Base-by-base conservation (phyloP, 305 asterid genomes). In the Withania somnifera region DNA sequence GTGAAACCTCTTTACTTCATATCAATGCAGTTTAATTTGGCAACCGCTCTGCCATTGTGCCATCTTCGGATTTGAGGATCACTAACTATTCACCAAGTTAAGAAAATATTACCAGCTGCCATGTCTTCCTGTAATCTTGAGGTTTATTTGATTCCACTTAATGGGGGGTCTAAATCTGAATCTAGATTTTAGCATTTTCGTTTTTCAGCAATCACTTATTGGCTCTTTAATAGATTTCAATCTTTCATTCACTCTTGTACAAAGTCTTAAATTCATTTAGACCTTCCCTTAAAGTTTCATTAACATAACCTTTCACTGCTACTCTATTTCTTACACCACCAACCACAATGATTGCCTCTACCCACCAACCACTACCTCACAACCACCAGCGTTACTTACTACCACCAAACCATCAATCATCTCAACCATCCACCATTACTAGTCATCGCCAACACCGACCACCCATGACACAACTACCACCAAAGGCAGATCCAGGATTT, bases 1-100 rank as follows among this genome's bases (percentile, higher is more conserved):
- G 99, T 96, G 77, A 75, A 52, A 3, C 64, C 42, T 30, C 80
- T 51, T 50, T 50, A 75, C 63, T 50, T 75, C 28, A 75, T 75
- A 51, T 51, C 47, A 75, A 0, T 75, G 80, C 0, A 3, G 28
- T 28, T 50, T 75, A 11, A 28, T 50, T 30, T 15, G 45, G 3
- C 24, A 28, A 30, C 47, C 38, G 50, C 79, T 75, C 28, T 50
- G 28, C 80, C 45, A 75, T 50, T 50, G 45, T 75, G 80, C 80
- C 79, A 73, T 73, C 60, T 50, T 45, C 24, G 24, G 80, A 50
- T 75, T 75, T 75, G 61, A 50, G 61, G 45, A 28, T 28, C 40
- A 11, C 47, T 26, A 36, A 32, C 73, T 15, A 13, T 34, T 9
- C 36, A 73, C 26, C 63, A 28, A 26, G 45, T 75, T 75, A 50